Evolutionary conservation across 257 asterid genomes (phyloP).

Genomic region (Echium plantagineum): DNA sequence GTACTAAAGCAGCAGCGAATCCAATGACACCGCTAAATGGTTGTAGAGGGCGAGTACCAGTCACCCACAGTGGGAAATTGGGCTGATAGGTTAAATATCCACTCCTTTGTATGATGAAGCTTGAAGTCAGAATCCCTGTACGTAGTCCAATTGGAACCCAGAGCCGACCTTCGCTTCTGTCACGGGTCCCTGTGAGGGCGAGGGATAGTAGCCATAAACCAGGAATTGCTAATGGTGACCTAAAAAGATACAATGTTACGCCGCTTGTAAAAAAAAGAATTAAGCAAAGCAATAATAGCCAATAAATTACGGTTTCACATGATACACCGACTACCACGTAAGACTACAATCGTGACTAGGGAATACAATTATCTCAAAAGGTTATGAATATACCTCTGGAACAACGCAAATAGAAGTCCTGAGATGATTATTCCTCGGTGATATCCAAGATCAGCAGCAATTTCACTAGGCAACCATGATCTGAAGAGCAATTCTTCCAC

Average conservation of each 20-base stretch:
- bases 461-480: conserved; percentile 93
- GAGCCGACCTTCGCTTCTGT: conserved; percentile 69
- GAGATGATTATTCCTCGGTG: conserved; percentile 67
- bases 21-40: conserved; percentile 87
- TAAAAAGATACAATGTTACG: conserved; percentile 10
- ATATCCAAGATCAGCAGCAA: conserved; percentile 71
- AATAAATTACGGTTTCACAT: too few species aligned
- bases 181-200: conserved; percentile 65
- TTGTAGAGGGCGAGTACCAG: conserved; percentile 57
- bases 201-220: conserved; percentile 81
- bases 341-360: conserved; percentile 4
- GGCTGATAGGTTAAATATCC: conserved; percentile 43
- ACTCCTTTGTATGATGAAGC: conserved; percentile 45
- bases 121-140: conserved; percentile 62
- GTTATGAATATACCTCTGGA: conserved; percentile 43
- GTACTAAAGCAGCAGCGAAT: conserved; percentile 33
- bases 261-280: too few species aligned
- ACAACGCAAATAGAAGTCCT: conserved; percentile 65
- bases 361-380: neutral
- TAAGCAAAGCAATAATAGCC: too few species aligned
- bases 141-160: conserved; percentile 76
- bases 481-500: conserved; percentile 87
- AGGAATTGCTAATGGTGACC: conserved; percentile 75
- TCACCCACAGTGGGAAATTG: conserved; percentile 49
- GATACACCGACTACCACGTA: neutral